Evolutionary conservation across 2,329 filamentous ascomycete species (phyloP).

Genomic region (Stagonosporopsis tanaceti): DNA sequence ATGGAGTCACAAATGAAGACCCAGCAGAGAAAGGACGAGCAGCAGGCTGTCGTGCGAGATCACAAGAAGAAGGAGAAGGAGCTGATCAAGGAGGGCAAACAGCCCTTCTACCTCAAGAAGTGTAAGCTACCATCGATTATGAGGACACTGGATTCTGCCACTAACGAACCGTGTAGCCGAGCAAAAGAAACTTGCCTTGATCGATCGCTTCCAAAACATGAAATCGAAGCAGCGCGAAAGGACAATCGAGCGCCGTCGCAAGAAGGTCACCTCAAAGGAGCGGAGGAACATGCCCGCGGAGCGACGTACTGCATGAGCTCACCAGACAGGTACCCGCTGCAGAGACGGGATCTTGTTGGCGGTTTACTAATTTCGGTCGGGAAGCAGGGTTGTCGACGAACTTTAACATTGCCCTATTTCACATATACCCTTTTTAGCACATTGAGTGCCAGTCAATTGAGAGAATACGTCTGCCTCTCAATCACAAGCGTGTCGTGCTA

Average conservation of each 20-base stretch:
- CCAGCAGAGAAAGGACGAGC: slow-evolving; percentile 72
- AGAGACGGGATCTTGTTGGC: slow-evolving; percentile 9
- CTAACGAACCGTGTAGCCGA: slow-evolving; percentile 62
- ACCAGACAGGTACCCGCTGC: slow-evolving; percentile 28
- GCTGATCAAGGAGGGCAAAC: slow-evolving; percentile 85
- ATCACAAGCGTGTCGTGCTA: background rate
- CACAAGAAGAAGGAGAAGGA: slow-evolving; percentile 87
- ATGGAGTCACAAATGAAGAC: slow-evolving; percentile 82
- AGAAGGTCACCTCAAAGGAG: slow-evolving; percentile 88
- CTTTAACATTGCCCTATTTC: slow-evolving; percentile 10
- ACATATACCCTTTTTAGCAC: slow-evolving; percentile 16
- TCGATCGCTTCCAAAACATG: slow-evolving; percentile 82
- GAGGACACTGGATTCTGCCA: background rate
- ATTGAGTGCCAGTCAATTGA: slow-evolving; percentile 6
- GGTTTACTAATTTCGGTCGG: slow-evolving; percentile 1
- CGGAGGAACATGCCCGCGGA: slow-evolving; percentile 66
- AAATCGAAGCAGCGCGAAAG: slow-evolving; percentile 85
- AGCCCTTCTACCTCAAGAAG: slow-evolving; percentile 92
- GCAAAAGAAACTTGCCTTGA: slow-evolving; percentile 83
- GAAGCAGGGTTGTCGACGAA: slow-evolving; percentile 15
- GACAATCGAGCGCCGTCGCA: slow-evolving; percentile 84
- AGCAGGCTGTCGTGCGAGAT: slow-evolving; percentile 72
- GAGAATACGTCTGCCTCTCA: background rate
- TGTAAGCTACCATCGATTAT: slow-evolving; percentile 44
- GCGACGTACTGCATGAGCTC: slow-evolving; percentile 40